phyloP scores from a whole-genome alignment of 2,329 filamentous ascomycete species.

The Fusarium oligoseptatum region DNA sequence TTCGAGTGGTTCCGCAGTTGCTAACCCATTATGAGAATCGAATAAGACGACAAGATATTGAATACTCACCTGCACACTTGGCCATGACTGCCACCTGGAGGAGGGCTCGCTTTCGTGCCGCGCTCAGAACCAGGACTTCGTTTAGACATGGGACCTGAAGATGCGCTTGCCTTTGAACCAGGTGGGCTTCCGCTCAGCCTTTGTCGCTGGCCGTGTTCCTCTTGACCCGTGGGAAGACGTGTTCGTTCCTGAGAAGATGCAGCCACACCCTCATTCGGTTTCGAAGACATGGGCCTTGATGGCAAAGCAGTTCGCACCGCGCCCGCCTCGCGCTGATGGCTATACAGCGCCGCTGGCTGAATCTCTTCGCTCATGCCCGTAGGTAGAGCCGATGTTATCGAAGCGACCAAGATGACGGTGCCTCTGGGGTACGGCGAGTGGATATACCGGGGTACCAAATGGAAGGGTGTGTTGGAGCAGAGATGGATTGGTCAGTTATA shows the following conservation, averaged over 20 bases:
- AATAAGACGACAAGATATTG: not conserved
- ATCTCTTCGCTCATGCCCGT: slow-evolving; percentile 51
- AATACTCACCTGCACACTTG: slow-evolving; percentile 76
- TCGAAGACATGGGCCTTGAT: slow-evolving; percentile 54
- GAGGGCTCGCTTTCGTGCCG: slow-evolving; percentile 38
- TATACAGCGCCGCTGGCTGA: slow-evolving; percentile 42
- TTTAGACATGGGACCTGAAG: slow-evolving; percentile 44
- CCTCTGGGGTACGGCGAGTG: slow-evolving; percentile 3
- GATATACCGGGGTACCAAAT: slow-evolving; percentile 8
- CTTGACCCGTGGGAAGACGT: slow-evolving; percentile 41
- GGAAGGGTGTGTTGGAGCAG: slow-evolving; percentile 20
- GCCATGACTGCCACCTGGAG: slow-evolving; percentile 53
- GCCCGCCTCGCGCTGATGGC: slow-evolving; percentile 49
- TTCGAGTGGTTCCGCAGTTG: slow-evolving; percentile 94
- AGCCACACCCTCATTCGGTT: slow-evolving; percentile 42
- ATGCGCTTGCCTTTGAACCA: slow-evolving; percentile 43
- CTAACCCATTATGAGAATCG: slow-evolving; percentile 60
- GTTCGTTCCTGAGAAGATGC: slow-evolving; percentile 37
- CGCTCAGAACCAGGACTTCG: slow-evolving; percentile 48
- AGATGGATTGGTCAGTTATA: slow-evolving; percentile 34
- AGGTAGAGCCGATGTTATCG: slow-evolving; percentile 19
- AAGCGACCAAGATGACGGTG: slow-evolving; percentile 10
- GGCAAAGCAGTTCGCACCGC: slow-evolving; percentile 54
- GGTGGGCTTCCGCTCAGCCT: slow-evolving; percentile 46
- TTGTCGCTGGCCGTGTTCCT: slow-evolving; percentile 35